Percentiles rank a stretch among this genome's conserved stretches.
Evolutionary conservation across 192 early-diverging fungal genomes (phyloP).

Genomic region (Physocladia obscura): DNA sequence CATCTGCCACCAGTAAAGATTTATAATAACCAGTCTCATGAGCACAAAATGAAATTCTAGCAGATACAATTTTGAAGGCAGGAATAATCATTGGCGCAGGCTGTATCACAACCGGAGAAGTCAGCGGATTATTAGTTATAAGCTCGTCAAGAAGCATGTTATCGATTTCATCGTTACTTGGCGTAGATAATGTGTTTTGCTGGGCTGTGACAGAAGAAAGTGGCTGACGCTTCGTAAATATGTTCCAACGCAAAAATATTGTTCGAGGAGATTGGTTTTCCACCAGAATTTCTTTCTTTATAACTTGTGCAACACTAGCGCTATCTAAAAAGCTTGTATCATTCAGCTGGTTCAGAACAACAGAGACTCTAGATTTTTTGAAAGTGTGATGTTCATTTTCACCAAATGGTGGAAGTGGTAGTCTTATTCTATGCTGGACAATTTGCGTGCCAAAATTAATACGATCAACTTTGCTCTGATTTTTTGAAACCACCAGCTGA

Average conservation of each 20-base stretch:
- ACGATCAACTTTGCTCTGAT: constrained; percentile 28
- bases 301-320: background rate
- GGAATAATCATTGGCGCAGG: constrained; percentile 29
- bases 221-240: constrained; percentile 37
- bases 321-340: too few species aligned
- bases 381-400: background rate
- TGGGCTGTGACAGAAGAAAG: background rate
- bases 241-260: constrained; percentile 41
- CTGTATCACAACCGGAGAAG: constrained; percentile 31
- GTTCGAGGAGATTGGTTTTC: constrained; percentile 54
- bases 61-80: constrained; percentile 38
- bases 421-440: constrained; percentile 27
- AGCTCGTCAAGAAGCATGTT: constrained; percentile 31
- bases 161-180: constrained; percentile 16
- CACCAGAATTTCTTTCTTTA: constrained; percentile 38
- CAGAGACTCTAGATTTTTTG: background rate
- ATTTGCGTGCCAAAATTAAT: constrained; percentile 54
- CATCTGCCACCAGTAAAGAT: constrained; percentile 43
- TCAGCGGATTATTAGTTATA: constrained; percentile 25
- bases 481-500: constrained; percentile 38
- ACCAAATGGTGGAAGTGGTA: background rate
- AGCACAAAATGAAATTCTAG: constrained; percentile 38
- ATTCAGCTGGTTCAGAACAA: background rate
- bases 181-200: background rate
- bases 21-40: constrained; percentile 38